A percentile compares a stretch with the other conserved stretches of the same genome.
Conservation (phyloP, 164 flowering plant genomes). For the Hamamelis virginiana region DNA sequence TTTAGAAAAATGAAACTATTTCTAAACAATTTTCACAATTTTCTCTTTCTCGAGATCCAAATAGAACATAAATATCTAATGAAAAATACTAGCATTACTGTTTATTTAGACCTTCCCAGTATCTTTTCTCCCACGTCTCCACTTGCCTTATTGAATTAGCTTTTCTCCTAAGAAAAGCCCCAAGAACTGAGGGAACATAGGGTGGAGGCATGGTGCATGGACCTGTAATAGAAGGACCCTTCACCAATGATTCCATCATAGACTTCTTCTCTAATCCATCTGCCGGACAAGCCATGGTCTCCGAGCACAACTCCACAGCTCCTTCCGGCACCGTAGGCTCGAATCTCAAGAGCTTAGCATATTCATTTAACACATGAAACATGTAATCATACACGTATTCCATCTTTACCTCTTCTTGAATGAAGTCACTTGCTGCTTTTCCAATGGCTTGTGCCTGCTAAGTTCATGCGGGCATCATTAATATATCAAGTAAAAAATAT, state of each 20-base stretch:
- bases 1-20: no score
- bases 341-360: slow-evolving; percentile 18
- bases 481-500: no score
- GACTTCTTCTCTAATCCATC: neutral
- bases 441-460: slow-evolving; percentile 15
- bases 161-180: slow-evolving; percentile 4
- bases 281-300: slow-evolving; percentile 20
- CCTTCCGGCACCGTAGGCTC: slow-evolving; percentile 12
- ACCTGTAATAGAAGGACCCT: slow-evolving; percentile 5
- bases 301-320: slow-evolving; percentile 19
- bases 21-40: no score
- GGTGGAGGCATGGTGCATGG: slow-evolving; percentile 18
- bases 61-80: no score
- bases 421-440: slow-evolving; percentile 8
- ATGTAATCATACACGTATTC: slow-evolving; percentile 18
- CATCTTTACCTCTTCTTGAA: slow-evolving; percentile 14
- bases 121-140: slow-evolving; percentile 6
- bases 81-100: no score
- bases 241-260: slow-evolving; percentile 19
- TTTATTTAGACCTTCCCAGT: slow-evolving; percentile 1
- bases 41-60: no score
- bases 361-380: slow-evolving; percentile 19
- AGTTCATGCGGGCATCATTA: neutral
- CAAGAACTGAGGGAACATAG: slow-evolving; percentile 4
- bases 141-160: slow-evolving; percentile 9